Evolutionary conservation across 805 yeast genomes (phyloP).

Genomic region (Pichia eremophila): DNA sequence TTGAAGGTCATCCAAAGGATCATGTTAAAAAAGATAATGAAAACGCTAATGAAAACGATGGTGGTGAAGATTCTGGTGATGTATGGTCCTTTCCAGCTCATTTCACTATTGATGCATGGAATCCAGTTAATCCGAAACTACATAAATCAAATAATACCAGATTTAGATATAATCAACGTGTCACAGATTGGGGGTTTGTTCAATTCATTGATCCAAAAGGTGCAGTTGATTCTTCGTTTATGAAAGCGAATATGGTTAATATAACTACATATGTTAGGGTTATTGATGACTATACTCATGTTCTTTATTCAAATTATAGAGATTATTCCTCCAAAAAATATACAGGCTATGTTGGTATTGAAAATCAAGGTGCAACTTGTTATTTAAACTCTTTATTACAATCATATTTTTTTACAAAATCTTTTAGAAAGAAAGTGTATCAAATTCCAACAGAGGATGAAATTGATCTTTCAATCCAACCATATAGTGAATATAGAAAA

Average conservation of each 20-base stretch:
- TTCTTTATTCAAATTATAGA: slow-evolving; percentile 80
- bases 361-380: slow-evolving; percentile 98
- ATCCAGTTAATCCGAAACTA: slow-evolving; percentile 60
- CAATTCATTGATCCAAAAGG: slow-evolving; percentile 55
- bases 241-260: slow-evolving; percentile 47
- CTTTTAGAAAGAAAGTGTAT: slow-evolving; percentile 77
- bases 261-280: slow-evolving; percentile 71
- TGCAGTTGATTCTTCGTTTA: slow-evolving; percentile 18
- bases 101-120: slow-evolving; percentile 77
- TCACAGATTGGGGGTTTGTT: slow-evolving; percentile 95
- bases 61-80: slow-evolving; percentile 18
- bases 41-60: slow-evolving; percentile 7
- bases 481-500: slow-evolving; percentile 20
- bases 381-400: slow-evolving; percentile 88
- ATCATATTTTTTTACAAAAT: slow-evolving; percentile 77
- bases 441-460: slow-evolving; percentile 74
- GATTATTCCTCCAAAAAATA: slow-evolving; percentile 79
- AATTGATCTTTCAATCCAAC: slow-evolving; percentile 24
- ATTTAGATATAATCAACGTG: slow-evolving; percentile 68
- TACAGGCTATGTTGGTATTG: slow-evolving; percentile 88
- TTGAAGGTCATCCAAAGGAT: slow-evolving; percentile 56
- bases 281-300: slow-evolving; percentile 86
- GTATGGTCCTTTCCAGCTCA: slow-evolving; percentile 90
- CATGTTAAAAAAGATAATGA: not conserved
- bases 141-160: slow-evolving; percentile 55